phyloP scores from a whole-genome alignment of 495 filamentous ascomycete genomes.

The Penicillium silybi region DNA sequence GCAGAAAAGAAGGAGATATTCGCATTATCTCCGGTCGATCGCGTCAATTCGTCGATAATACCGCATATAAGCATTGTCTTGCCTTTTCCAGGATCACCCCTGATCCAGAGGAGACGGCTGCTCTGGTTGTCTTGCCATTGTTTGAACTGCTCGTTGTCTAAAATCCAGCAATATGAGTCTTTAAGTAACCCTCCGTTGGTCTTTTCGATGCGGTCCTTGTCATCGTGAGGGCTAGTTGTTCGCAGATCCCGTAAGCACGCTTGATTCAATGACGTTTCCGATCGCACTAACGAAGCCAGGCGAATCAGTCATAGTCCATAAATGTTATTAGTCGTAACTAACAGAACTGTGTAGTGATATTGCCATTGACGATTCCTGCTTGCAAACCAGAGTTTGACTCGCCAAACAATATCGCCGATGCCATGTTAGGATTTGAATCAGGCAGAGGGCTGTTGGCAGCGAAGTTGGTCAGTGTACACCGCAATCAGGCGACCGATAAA shows the following conservation, averaged over 20 bases:
- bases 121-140: constrained; percentile 9
- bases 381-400: no score
- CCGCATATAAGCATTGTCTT: constrained; percentile 43
- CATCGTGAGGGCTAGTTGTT: constrained; percentile 32
- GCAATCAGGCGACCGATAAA: no score
- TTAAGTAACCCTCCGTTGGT: constrained; percentile 32
- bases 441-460: no score
- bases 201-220: constrained; percentile 28
- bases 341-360: no score
- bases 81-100: constrained; percentile 27
- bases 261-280: background rate
- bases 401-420: no score
- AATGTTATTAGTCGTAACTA: no score
- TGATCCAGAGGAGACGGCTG: constrained; percentile 23
- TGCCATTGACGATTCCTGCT: no score
- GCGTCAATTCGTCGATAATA: constrained; percentile 34
- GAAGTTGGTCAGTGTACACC: no score
- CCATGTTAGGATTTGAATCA: no score
- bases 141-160: constrained; percentile 33
- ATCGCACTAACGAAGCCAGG: no score
- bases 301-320: no score
- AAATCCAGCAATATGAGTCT: constrained; percentile 40
- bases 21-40: constrained; percentile 4
- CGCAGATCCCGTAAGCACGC: background rate
- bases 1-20: constrained; percentile 43